Base-by-base conservation (phyloP, 2,329 filamentous ascomycete species). In the Fusarium gaditjirri region DNA sequence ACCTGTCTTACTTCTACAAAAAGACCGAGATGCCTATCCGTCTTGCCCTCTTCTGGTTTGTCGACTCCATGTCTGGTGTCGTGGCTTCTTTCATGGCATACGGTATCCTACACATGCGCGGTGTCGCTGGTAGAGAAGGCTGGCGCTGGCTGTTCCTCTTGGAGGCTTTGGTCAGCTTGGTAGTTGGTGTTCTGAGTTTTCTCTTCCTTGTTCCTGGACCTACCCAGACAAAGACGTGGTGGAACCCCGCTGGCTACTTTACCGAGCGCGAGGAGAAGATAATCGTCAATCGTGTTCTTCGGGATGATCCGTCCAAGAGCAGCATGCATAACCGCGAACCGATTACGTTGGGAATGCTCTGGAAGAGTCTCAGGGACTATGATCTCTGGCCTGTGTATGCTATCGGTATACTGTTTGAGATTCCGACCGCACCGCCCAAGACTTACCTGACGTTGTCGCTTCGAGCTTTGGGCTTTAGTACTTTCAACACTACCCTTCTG, bases 141-240 rank as follows among this genome's bases (percentile, higher is more conserved):
- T 91, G 89, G 88, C 80, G 86, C 29, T 89, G 88, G 87, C 75
- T 89, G 19, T 90, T 88, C 62, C 77, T 82, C 9, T 77, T 82
- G 21, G 80, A 82, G 12, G 49, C 52, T 35, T 21, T 55, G 21
- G n/a, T 55, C 27, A 55, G 52, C 3, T 12, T 55, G 7, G 17
- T 44, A 16, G 38, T 55, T 25, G 52, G 52, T 0, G 52, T 33
- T 12, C 16, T 55, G 6, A 55, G 52, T 1, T 55, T 55, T 6
- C 52, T 55, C 6, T 55, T 55, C 38, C 52, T 55, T 14, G n/a
- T 55, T 6, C 52, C 52, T 33, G 52, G 52, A 13, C 53, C 53
- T 1, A 56, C 53, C 0, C 53, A 56, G 29, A 56, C 53, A 0
- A 46, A 44, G 29, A 56, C 38, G 1, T 46, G 53, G 53, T 56